Percentiles rank a stretch among this genome's conserved stretches.
Conservation (phyloP, 208 protist species). For the Crithidia thermophila region DNA sequence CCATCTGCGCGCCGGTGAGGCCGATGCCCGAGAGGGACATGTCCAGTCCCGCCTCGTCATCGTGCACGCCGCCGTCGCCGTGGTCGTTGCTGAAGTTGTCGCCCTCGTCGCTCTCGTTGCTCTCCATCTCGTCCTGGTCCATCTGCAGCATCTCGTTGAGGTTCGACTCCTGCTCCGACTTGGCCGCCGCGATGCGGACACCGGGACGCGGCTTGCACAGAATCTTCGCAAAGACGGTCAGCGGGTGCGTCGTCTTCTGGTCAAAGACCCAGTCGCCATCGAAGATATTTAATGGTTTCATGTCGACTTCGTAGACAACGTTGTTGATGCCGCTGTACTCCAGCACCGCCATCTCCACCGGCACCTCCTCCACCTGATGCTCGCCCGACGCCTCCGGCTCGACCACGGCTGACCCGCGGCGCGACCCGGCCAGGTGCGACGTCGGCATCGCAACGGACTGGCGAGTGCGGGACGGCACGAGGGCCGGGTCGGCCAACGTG, state of each 20-base stretch:
- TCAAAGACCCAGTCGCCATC: slow-evolving; percentile 57
- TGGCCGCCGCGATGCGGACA: slow-evolving; percentile 14
- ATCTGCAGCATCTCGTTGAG: slow-evolving; percentile 46
- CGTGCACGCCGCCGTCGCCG: slow-evolving; percentile 15
- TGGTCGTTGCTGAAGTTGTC: slow-evolving; percentile 15
- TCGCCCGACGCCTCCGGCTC: slow-evolving; percentile 7
- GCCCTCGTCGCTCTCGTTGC: slow-evolving; percentile 31
- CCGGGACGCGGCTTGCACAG: slow-evolving; percentile 27
- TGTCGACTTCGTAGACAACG: slow-evolving; percentile 44
- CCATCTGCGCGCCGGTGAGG: slow-evolving; percentile 33
- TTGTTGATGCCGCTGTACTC: slow-evolving; percentile 50
- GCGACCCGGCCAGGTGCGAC: slow-evolving; percentile 11
- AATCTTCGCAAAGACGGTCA: slow-evolving; percentile 40
- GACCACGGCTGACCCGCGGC: background rate
- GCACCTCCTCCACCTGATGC: slow-evolving; percentile 12
- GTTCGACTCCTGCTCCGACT: slow-evolving; percentile 48
- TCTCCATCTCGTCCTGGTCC: slow-evolving; percentile 34
- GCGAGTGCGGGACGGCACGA: slow-evolving; percentile 28
- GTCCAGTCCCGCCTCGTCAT: background rate
- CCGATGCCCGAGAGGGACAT: slow-evolving; percentile 20
- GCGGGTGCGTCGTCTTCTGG: slow-evolving; percentile 39
- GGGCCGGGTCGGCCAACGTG: slow-evolving; percentile 35
- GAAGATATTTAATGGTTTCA: slow-evolving; percentile 45
- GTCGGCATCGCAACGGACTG: slow-evolving; percentile 13
- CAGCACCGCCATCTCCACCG: slow-evolving; percentile 39